Base-by-base conservation (phyloP, 2,329 filamentous ascomycete genomes). In the Colletotrichum sp. region DNA sequence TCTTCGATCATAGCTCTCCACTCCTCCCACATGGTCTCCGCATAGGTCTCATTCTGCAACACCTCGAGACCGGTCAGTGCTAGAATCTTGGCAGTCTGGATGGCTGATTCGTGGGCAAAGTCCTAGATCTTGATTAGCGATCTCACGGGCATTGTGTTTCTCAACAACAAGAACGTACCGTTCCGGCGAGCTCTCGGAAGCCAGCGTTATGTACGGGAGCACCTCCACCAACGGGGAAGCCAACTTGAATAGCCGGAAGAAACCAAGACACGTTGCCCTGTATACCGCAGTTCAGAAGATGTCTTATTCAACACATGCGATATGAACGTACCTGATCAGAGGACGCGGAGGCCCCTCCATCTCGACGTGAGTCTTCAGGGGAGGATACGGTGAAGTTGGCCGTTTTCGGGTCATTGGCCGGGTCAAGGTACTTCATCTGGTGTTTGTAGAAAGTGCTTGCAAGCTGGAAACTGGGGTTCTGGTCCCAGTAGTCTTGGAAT, bases 401-500 rank as follows among this genome's bases (percentile, higher is more conserved):
- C 15, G 74, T 76, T 3, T 68, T 24, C 7, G 57, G 32, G 48
- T 76, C 60, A 21, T 74, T n/a, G 2, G 74, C 68, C 12, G 74
- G 74, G 52, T 76, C 65, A 10, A 76, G 26, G 4, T 71, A 39
- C 66, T 74, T 43, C 65, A 76, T 70, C 65, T 74, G 74, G 36
- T 70, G 5, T 28, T 71, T 16, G 55, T 76, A 76, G 28, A 71
- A 77, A 26, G 34, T 77, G 21, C 70, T 59, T 1, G 75, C 75
- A 0, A 77, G 61, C 12, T 71, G 72, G 21, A 69, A 75, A 63
- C 75, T 77, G 3, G 75, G 75, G 9, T 71, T 68, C 12, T 77
- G 75, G 15, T 77, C 75, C 75, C 71, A 77, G 67, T 77, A 77
- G 63, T 77, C 75, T 39, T 77, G 72, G 63, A 77, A 74, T 12